These are phyloP conservation scores for Maudiozyma turicensis DNA, from an alignment of 805 yeast genomes.

Conservation along the genomic window DNA sequence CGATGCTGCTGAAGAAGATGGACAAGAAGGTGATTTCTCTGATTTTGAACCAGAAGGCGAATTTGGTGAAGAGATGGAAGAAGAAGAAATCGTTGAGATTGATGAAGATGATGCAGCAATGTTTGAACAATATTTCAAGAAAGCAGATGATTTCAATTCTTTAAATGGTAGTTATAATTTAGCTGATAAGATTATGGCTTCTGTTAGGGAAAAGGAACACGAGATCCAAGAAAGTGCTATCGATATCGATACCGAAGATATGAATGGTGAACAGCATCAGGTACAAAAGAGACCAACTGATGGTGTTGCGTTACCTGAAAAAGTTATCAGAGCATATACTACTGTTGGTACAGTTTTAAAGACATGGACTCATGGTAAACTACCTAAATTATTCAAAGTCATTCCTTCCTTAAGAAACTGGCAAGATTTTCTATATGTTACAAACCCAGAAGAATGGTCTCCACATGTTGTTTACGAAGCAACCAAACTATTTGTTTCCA, in stretches of 20 bases:
- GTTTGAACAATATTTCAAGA: slow-evolving; percentile 65
- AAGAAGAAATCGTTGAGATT: slow-evolving; percentile 54
- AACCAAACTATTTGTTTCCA: slow-evolving; percentile 86
- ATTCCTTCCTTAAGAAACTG: slow-evolving; percentile 88
- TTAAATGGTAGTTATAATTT: slow-evolving; percentile 48
- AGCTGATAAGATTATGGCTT: slow-evolving; percentile 91
- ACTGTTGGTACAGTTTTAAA: slow-evolving; percentile 81
- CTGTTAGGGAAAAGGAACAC: slow-evolving; percentile 65
- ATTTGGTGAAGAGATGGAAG: slow-evolving; percentile 39
- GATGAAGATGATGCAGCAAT: slow-evolving; percentile 77
- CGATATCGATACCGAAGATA: slow-evolving; percentile 9
- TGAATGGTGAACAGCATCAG: slow-evolving; percentile 5
- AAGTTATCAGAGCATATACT: slow-evolving; percentile 89
- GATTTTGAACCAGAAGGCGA: slow-evolving; percentile 44
- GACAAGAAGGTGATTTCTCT: slow-evolving; percentile 35
- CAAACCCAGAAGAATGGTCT: slow-evolving; percentile 90
- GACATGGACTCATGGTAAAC: slow-evolving; percentile 88
- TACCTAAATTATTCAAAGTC: slow-evolving; percentile 94
- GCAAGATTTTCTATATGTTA: slow-evolving; percentile 90
- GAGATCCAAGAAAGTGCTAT: slow-evolving; percentile 14
- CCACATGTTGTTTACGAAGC: slow-evolving; percentile 94
- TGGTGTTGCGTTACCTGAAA: slow-evolving; percentile 85
- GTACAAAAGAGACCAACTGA: slow-evolving; percentile 41
- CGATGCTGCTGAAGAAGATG: slow-evolving; percentile 37
- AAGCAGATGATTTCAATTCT: slow-evolving; percentile 30